These are phyloP conservation scores for Leptodontidium sp. DNA, from an alignment of 2,329 filamentous ascomycete species.

Conservation along the genomic window DNA sequence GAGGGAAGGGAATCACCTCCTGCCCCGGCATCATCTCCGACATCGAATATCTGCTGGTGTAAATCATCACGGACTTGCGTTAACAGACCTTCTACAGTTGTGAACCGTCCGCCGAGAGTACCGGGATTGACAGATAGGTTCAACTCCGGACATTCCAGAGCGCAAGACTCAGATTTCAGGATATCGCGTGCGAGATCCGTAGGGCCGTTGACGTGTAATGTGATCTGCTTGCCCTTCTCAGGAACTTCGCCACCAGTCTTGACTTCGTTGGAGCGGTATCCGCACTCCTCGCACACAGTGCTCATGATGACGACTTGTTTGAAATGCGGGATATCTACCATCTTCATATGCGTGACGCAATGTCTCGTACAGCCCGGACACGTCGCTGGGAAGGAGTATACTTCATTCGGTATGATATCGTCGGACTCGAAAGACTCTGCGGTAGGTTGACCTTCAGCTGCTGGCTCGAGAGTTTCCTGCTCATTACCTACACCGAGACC, in stretches of 20 bases:
- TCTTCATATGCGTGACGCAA: conserved; percentile 96
- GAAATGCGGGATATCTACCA: conserved; percentile 98
- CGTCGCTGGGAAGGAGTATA: conserved; percentile 90
- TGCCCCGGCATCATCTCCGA: conserved; percentile 60
- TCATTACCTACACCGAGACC: conserved; percentile 74
- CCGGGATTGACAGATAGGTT: conserved; percentile 89
- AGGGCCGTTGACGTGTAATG: conserved; percentile 71
- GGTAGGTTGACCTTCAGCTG: conserved; percentile 53
- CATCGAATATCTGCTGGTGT: conserved; percentile 85
- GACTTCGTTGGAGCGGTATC: conserved; percentile 95
- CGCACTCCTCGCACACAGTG: conserved; percentile 89
- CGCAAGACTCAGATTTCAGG: conserved; percentile 94
- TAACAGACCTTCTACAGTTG: conserved; percentile 92
- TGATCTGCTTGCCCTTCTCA: conserved; percentile 84
- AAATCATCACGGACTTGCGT: conserved; percentile 93
- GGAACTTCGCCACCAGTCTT: conserved; percentile 96
- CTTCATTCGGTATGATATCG: conserved; percentile 90
- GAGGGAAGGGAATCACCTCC: conserved; percentile 82
- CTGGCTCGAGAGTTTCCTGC: conserved; percentile 59
- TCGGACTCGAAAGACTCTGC: conserved; percentile 59
- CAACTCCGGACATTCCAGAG: conserved; percentile 85
- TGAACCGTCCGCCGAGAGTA: conserved; percentile 94
- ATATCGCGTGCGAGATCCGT: conserved; percentile 90
- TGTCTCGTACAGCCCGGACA: conserved; percentile 90
- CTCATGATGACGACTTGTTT: conserved; percentile 97